Evolutionary conservation across 805 yeast genomes (phyloP).

Genomic region (Priceomyces haplophilus): DNA sequence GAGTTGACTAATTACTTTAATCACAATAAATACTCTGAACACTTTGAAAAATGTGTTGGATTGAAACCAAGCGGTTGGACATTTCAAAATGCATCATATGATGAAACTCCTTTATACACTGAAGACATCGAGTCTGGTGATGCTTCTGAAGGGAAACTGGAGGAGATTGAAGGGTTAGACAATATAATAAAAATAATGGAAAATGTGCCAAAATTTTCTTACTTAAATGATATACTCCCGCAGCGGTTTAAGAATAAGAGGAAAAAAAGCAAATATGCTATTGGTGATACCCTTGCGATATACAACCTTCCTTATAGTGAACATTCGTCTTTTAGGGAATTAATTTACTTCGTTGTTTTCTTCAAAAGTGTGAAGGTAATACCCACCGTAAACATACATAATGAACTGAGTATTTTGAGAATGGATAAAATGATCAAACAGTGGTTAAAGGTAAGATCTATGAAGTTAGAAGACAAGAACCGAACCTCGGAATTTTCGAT

Average conservation of each 20-base stretch:
- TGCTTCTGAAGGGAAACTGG: neutral
- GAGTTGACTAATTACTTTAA: constrained; percentile 50
- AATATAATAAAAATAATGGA: constrained; percentile 14
- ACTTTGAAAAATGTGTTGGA: constrained; percentile 64
- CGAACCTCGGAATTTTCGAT: neutral
- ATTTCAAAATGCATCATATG: constrained; percentile 24
- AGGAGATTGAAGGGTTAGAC: neutral
- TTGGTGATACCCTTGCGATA: constrained; percentile 35
- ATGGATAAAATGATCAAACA: constrained; percentile 32
- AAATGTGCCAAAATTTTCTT: constrained; percentile 18
- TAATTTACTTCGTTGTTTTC: constrained; percentile 59
- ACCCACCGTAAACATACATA: constrained; percentile 69
- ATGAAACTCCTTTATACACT: neutral
- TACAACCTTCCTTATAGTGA: constrained; percentile 86
- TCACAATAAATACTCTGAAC: constrained; percentile 38
- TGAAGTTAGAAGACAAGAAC: constrained; percentile 10
- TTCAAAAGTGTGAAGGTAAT: constrained; percentile 53
- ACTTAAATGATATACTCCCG: constrained; percentile 28
- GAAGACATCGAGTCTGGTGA: neutral
- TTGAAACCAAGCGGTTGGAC: constrained; percentile 93
- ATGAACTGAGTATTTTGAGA: constrained; percentile 17
- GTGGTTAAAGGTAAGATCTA: constrained; percentile 25
- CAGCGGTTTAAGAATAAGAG: constrained; percentile 20
- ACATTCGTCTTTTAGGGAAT: constrained; percentile 85
- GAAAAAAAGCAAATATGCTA: constrained; percentile 10